phyloP scores from a whole-genome alignment of 768 basidiomycete species.

The Agrocybe praecox region DNA sequence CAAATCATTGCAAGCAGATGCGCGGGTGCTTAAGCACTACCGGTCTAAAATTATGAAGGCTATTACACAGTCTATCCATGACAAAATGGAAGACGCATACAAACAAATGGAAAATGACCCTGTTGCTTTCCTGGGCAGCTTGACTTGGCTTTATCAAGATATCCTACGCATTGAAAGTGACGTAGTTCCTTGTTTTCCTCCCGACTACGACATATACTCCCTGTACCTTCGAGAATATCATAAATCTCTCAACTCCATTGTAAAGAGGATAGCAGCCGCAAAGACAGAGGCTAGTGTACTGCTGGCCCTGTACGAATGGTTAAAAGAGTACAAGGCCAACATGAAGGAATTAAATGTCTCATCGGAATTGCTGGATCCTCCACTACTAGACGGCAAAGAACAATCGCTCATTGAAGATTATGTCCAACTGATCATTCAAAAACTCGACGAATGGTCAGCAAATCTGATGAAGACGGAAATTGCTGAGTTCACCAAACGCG shows the following conservation, averaged over 20 bases:
- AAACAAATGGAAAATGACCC: constrained; percentile 64
- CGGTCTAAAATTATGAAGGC: constrained; percentile 84
- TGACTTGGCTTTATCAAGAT: constrained; percentile 95
- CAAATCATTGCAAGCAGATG: constrained; percentile 91
- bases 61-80: constrained; percentile 76
- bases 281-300: constrained; percentile 89
- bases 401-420: constrained; percentile 95
- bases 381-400: constrained; percentile 94
- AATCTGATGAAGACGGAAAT: constrained; percentile 94
- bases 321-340: constrained; percentile 92
- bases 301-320: constrained; percentile 87
- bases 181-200: constrained; percentile 88
- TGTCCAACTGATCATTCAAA: constrained; percentile 87
- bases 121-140: constrained; percentile 69
- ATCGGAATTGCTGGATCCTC: constrained; percentile 80
- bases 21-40: constrained; percentile 94
- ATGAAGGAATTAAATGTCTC: constrained; percentile 94
- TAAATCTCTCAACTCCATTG: constrained; percentile 72
- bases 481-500: constrained; percentile 79
- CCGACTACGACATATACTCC: constrained; percentile 87
- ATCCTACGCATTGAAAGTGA: constrained; percentile 90
- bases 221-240: constrained; percentile 90
- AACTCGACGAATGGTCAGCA: constrained; percentile 95
- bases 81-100: constrained; percentile 70
- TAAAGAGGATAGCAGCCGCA: constrained; percentile 69